These are phyloP conservation scores for Diaporthe caulivora DNA, from an alignment of 2,329 filamentous ascomycete species.

Conservation along the genomic window DNA sequence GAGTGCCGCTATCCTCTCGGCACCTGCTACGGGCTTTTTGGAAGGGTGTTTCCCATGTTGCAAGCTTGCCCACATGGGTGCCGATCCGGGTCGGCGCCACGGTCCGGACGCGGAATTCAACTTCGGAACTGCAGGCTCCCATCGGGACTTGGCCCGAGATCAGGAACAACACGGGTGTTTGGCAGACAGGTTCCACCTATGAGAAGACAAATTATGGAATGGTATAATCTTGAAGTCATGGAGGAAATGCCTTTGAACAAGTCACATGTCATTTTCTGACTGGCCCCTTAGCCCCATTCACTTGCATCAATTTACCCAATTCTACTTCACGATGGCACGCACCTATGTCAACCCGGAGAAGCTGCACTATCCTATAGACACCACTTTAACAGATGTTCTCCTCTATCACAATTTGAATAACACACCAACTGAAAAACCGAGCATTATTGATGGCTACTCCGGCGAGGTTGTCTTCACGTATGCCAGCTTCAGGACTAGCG, in stretches of 20 bases:
- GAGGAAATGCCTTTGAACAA: neutral
- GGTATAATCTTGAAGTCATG: neutral
- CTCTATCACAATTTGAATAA: constrained; percentile 34
- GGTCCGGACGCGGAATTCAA: constrained; percentile 5
- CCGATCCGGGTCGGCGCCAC: neutral
- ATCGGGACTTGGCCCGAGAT: neutral
- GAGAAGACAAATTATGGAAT: neutral
- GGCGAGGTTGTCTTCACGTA: constrained; percentile 35
- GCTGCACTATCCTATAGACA: constrained; percentile 28
- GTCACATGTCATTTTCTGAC: neutral
- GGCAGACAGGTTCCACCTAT: neutral
- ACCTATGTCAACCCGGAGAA: constrained; percentile 2
- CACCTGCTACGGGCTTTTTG: neutral
- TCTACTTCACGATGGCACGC: neutral
- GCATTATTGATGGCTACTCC: constrained; percentile 33
- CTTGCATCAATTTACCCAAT: neutral
- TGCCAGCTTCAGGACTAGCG: constrained; percentile 26
- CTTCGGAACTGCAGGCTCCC: neutral
- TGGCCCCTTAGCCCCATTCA: neutral
- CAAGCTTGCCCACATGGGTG: neutral
- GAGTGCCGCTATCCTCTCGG: neutral
- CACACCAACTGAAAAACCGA: constrained; percentile 28
- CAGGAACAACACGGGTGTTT: neutral
- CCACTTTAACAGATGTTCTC: constrained; percentile 28
- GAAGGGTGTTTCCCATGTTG: neutral